Evolutionary conservation across 352 stramenopile genomes (phyloP), one percentile per base, ranked within the genome.

Genomic region (Globisporangium viniferum): DNA sequence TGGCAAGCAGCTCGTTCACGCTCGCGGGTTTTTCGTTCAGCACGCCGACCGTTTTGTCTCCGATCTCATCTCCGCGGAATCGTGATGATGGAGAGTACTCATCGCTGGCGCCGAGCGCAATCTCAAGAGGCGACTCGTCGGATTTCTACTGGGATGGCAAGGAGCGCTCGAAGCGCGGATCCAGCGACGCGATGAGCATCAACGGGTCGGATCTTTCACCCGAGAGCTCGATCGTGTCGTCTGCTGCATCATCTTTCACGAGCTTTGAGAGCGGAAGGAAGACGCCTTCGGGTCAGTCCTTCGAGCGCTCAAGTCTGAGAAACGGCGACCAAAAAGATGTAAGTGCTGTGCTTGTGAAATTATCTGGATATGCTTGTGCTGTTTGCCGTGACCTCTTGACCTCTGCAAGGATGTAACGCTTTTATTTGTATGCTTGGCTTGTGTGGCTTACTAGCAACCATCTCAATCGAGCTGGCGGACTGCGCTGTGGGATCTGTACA

Each of bases 401-500:
- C 44, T 51, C 44, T 51, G 44, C 18, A 51, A 29, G 5, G n/a
- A 4, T 55, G 4, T 55, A 55, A 55, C 12, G 20, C 20, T 55
- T 6, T 35, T 46, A 39, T 15, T 8, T 51, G 31, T 66, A 24
- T 65, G 27, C 10, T 22, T 57, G 24, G 24, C n/a, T 4, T 58
- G n/a, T 3, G 12, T 48, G 60, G 14, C 27, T 33, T 7, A 2
- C 18, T 10, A 58, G 56, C 59, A 74, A 59, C 36, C 55, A 8
- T 63, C 58, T n/a, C 78, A 78, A 8, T 68, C 70, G 49, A 73
- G 78, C 36, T 93, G 85, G 87, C 82, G 82, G 31, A 79, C 81
- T 51, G 82, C 86, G 18, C 73, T 95, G 20, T 84, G 80, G 68
- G 81, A 95, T 48, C 71, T 94, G 0, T 92, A 92, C 54, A 76